phyloP scores from a whole-genome alignment of 1,284 basidiomycete species.

The Trichosporon ovoides region DNA sequence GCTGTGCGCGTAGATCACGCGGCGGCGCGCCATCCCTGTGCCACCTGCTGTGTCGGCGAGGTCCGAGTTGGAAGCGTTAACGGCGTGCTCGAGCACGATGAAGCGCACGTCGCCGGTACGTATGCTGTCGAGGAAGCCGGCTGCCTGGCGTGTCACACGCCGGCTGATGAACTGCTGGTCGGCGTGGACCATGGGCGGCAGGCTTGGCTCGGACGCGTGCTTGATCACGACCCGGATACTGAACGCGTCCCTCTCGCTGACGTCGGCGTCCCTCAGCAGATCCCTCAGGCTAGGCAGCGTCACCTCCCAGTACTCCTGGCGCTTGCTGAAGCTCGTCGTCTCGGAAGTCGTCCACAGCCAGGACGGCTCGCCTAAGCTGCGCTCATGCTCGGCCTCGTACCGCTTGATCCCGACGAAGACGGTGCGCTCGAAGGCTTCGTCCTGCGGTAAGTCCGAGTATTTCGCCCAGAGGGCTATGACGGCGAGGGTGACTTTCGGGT shows the following conservation, averaged over 20 bases:
- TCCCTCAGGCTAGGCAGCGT: conserved; percentile 60
- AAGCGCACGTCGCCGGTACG: conserved; percentile 59
- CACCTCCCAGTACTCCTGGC: conserved; percentile 67
- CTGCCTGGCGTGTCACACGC: conserved; percentile 16
- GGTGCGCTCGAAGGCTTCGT: conserved; percentile 56
- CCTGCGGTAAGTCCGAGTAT: conserved; percentile 13
- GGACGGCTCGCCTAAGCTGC: conserved; percentile 60
- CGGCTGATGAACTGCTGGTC: conserved; percentile 50
- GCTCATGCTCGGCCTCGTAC: conserved; percentile 58
- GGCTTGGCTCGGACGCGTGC: conserved; percentile 55
- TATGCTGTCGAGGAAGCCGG: conserved; percentile 27
- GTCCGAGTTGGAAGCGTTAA: too few relatives aligned
- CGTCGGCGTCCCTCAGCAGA: conserved; percentile 58
- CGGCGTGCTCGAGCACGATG: conserved; percentile 58
- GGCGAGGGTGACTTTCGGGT: conserved; percentile 20
- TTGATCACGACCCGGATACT: conserved; percentile 60
- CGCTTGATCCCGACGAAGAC: conserved; percentile 70
- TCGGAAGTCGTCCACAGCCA: conserved; percentile 68
- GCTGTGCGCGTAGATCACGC: conserved; percentile 70
- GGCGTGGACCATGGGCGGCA: conserved; percentile 54
- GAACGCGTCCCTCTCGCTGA: conserved; percentile 60
- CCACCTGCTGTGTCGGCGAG: too few relatives aligned
- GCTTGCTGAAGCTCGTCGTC: conserved; percentile 63
- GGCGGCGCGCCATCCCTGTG: conserved; percentile 24
- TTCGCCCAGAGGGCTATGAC: conserved; percentile 21